Evolutionary conservation across 2,329 filamentous ascomycete species (phyloP), one percentile per base, ranked within the genome.

Genomic region (Botrytis tulipae): DNA sequence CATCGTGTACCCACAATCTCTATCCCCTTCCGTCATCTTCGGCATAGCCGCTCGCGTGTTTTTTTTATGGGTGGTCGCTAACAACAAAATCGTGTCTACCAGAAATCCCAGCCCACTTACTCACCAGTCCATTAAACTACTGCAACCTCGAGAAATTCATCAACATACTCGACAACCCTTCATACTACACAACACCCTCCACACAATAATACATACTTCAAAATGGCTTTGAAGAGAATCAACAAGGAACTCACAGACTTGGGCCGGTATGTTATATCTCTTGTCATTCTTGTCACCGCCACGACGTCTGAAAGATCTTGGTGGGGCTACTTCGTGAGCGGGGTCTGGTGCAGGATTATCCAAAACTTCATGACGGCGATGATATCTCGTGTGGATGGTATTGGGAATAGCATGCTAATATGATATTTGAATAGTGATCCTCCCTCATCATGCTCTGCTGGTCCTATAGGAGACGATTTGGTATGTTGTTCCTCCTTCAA

Each of bases 361-460:
- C 83, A 83, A 71, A 79, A 72, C 77, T 72, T 80, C 77, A 77
- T 60, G n/a, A 73, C 61, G 32, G 67, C 54, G 42, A 71, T 61
- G 42, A 51, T 72, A 40, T 60, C 16, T 69, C 4, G 25, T 61
- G 12, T 29, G 73, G 54, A 72, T 57, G 73, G 48, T 72, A 10
- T 60, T 60, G 62, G 4, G 74, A 63, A 73, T 59, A 74, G 60
- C 60, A 74, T 70, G 72, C 77, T 79, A 72, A 81, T 66, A 65
- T 78, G 60, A 74, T 74, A 68, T 75, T 42, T 72, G 75, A 76
- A 77, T 76, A 98, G 96, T 87, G 96, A 99, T 84, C 96, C 96
- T 83, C 96, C 96, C 82, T 98, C 96, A 74, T 98, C 95, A 80
- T 99, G 96, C 91, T 98, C 95, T 83, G 96, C 96, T 81, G 96